Percentiles rank a stretch among this genome's conserved stretches.
Evolutionary conservation across 345 rosid species (phyloP).

Genomic region (Aethionema arabicum): DNA sequence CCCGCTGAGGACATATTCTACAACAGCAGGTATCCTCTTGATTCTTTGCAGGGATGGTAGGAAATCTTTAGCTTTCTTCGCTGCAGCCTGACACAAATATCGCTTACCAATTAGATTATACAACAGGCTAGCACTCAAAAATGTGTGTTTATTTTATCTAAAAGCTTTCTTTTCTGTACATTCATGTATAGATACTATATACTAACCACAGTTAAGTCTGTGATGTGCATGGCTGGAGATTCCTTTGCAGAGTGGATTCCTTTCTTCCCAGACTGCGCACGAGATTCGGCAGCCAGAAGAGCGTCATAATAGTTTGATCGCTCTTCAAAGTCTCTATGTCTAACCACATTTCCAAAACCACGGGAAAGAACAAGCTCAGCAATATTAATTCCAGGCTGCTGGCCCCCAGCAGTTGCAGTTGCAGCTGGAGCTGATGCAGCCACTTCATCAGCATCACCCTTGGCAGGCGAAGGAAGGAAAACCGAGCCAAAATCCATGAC

Average conservation of each 20-base stretch:
- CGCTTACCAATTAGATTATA: slow-evolving; percentile 10
- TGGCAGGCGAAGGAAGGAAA: slow-evolving; percentile 61
- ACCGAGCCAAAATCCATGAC: slow-evolving; percentile 93
- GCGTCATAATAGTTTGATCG: slow-evolving; percentile 89
- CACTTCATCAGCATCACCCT: slow-evolving; percentile 60
- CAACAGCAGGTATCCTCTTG: slow-evolving; percentile 78
- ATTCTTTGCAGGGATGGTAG: slow-evolving; percentile 74
- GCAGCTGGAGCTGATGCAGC: slow-evolving; percentile 41
- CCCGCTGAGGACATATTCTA: slow-evolving; percentile 97
- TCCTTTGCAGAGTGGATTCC: slow-evolving; percentile 85
- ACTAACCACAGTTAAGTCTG: slow-evolving; percentile 73
- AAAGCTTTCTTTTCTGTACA: neutral
- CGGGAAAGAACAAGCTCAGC: slow-evolving; percentile 80
- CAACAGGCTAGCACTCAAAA: neutral
- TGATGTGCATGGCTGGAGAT: slow-evolving; percentile 72
- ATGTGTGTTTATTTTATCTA: neutral
- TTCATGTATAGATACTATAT: slow-evolving; percentile 12
- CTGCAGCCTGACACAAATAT: slow-evolving; percentile 55
- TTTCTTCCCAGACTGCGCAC: slow-evolving; percentile 70
- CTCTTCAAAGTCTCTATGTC: slow-evolving; percentile 95
- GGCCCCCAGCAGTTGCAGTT: slow-evolving; percentile 36
- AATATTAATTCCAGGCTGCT: slow-evolving; percentile 66
- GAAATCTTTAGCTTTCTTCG: slow-evolving; percentile 88
- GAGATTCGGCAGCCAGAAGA: slow-evolving; percentile 90
- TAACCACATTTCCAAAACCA: slow-evolving; percentile 76